Evolutionary conservation across 352 stramenopile species (phyloP), one percentile per base, ranked within the genome.

Genomic region (Phytophthora fragariae): DNA sequence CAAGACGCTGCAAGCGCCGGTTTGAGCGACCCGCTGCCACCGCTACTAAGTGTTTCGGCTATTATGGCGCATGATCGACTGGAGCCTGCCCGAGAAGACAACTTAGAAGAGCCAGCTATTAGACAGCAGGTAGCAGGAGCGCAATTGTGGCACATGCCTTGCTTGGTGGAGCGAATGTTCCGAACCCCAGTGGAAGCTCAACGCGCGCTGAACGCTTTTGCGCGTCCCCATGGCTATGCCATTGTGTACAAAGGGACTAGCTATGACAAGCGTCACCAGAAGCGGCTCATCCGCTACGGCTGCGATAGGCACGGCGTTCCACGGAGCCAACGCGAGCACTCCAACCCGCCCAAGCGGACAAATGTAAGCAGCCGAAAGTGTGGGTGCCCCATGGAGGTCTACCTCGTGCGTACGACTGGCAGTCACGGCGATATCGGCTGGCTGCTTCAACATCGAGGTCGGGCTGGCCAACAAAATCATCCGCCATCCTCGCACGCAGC

Each of bases 371-470:
- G 46, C 29, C 39, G 46, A 49, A 52, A 61, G 39, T 68, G 37
- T 44, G 52, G 37, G n/a, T 68, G 52, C 15, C 35, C 11, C 11
- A 68, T 68, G 62, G 62, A 61, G n/a, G n/a, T 61, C 11, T 61
- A 35, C 24, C n/a, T 60, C 2, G 52, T 59, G 5, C 19, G 21
- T 17, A 49, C 27, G 44, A 17, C 27, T 11, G 9, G 37, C 24
- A n/a, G 7, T 10, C 15, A n/a, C 14, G 19, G 35, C n/a, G 31
- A 50, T 14, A 21, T 24, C 17, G 12, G 14, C 7, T 64, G 21
- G 29, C 37, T 41, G 29, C 44, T 64, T 29, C 47, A 67, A n/a
- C 60, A 67, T 50, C 60, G 49, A 7, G 47, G 19, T 10, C n/a
- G 35, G 10, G 61, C 19, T 21, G 29, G 46, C 17, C 19, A 46